Evolutionary conservation across 805 yeast genomes (phyloP).

Genomic region (Jamesozyma lodderae): DNA sequence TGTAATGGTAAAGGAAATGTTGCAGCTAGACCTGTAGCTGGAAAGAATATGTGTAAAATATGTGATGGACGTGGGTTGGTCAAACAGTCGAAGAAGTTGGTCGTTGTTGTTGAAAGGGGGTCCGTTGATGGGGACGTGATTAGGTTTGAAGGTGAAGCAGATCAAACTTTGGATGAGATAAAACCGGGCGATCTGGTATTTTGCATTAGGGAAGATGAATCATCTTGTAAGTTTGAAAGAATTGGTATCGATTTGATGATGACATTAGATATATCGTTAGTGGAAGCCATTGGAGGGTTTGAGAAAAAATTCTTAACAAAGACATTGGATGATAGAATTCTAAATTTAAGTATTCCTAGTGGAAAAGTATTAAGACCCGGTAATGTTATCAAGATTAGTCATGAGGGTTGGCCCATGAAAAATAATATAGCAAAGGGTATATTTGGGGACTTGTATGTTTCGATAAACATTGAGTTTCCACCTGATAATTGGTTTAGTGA

Average conservation of each 20-base stretch:
- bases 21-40: slow-evolving; percentile 16
- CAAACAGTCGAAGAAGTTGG: slow-evolving; percentile 62
- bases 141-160: slow-evolving; percentile 60
- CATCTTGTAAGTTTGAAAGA: slow-evolving; percentile 37
- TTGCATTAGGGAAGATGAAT: slow-evolving; percentile 39
- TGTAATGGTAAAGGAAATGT: slow-evolving; percentile 68
- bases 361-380: slow-evolving; percentile 82
- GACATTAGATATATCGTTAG: slow-evolving; percentile 50
- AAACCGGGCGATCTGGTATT: slow-evolving; percentile 72
- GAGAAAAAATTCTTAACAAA: slow-evolving; percentile 48
- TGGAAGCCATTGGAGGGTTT: slow-evolving; percentile 83
- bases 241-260: slow-evolving; percentile 58
- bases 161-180: slow-evolving; percentile 57
- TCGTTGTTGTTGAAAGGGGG: slow-evolving; percentile 71
- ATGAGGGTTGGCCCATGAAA: slow-evolving; percentile 77
- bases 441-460: slow-evolving; percentile 64
- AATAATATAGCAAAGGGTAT: slow-evolving; percentile 15
- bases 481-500: slow-evolving; percentile 78
- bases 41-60: slow-evolving; percentile 64
- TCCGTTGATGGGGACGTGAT: slow-evolving; percentile 53
- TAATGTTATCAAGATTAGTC: slow-evolving; percentile 50
- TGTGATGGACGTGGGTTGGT: slow-evolving; percentile 59
- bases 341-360: slow-evolving; percentile 53
- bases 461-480: slow-evolving; percentile 72
- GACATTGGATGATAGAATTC: slow-evolving; percentile 73